These are phyloP conservation scores for Filobasidium wieringae DNA, from an alignment of 768 basidiomycete genomes.

Conservation along the genomic window DNA sequence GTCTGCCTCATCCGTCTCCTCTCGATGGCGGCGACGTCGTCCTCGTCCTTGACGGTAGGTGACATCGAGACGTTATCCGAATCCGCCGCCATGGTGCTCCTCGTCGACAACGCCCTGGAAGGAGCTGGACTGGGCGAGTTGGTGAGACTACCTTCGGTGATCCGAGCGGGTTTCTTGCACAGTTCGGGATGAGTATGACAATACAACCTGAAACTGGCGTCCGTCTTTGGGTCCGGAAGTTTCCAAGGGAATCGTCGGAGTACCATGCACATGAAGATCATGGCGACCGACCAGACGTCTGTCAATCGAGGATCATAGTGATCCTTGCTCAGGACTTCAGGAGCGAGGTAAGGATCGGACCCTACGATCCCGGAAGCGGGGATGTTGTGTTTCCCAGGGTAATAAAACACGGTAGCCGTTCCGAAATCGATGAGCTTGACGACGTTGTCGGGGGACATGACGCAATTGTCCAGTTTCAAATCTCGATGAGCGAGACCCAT, in stretches of 20 bases:
- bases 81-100: background rate
- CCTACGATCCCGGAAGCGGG: constrained; percentile 84
- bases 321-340: constrained; percentile 72
- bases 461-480: constrained; percentile 98
- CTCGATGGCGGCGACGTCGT: background rate
- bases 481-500: constrained; percentile 97
- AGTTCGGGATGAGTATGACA: constrained; percentile 87
- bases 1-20: constrained; percentile 6
- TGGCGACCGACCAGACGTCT: constrained; percentile 95
- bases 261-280: constrained; percentile 99
- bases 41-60: background rate
- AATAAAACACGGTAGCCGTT: constrained; percentile 98
- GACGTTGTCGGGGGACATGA: constrained; percentile 88
- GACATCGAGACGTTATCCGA: constrained; percentile 4
- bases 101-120: background rate
- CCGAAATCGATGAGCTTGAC: constrained; percentile 99
- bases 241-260: constrained; percentile 98
- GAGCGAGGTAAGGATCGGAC: constrained; percentile 94
- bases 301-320: constrained; percentile 91
- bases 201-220: constrained; percentile 81
- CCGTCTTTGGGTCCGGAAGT: constrained; percentile 86
- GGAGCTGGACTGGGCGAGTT: no score
- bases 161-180: constrained; percentile 39
- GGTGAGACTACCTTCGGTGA: background rate
- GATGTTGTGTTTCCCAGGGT: constrained; percentile 74